phyloP scores from a whole-genome alignment of 768 basidiomycete genomes.

The Leucocoprinus leucothites region DNA sequence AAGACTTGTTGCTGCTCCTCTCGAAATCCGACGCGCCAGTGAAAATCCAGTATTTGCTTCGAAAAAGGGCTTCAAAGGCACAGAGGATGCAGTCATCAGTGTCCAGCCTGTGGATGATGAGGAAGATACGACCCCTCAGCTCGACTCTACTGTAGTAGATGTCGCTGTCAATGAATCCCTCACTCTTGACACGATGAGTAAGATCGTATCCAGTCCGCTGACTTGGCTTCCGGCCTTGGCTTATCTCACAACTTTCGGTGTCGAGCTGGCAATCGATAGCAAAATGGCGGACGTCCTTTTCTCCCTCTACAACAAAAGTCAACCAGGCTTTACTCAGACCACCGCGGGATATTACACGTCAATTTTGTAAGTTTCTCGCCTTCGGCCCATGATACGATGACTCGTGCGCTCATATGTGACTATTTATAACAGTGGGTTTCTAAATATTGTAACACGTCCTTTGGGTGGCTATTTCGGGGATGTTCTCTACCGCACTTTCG shows the following conservation, averaged over 20 bases:
- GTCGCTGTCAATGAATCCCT: conserved; percentile 43
- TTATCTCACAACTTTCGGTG: conserved; percentile 55
- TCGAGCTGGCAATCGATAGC: conserved; percentile 55
- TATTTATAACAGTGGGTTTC: conserved; percentile 32
- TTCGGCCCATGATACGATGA: conserved; percentile 21
- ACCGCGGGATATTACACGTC: conserved; percentile 50
- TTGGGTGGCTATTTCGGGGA: conserved; percentile 48
- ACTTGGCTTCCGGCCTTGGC: conserved; percentile 56
- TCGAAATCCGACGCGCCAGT: not conserved
- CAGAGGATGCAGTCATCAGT: not conserved
- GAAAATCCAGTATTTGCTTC: not conserved
- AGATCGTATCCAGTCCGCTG: conserved; percentile 36
- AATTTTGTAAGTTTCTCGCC: conserved; percentile 17
- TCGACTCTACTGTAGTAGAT: conserved; percentile 31
- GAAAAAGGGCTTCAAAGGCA: not conserved
- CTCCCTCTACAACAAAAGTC: conserved; percentile 30
- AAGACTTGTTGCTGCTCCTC: conserved; percentile 22
- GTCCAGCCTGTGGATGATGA: conserved; percentile 18
- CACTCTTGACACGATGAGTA: conserved; percentile 27
- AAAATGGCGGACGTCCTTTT: conserved; percentile 47
- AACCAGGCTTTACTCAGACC: conserved; percentile 39
- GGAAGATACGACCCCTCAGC: conserved; percentile 13
- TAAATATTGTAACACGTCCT: conserved; percentile 51
- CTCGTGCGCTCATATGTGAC: not conserved
- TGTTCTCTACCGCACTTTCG: conserved; percentile 37